Base-by-base conservation (phyloP, 352 stramenopile genomes). In the Globisporangium recalcitrans region DNA sequence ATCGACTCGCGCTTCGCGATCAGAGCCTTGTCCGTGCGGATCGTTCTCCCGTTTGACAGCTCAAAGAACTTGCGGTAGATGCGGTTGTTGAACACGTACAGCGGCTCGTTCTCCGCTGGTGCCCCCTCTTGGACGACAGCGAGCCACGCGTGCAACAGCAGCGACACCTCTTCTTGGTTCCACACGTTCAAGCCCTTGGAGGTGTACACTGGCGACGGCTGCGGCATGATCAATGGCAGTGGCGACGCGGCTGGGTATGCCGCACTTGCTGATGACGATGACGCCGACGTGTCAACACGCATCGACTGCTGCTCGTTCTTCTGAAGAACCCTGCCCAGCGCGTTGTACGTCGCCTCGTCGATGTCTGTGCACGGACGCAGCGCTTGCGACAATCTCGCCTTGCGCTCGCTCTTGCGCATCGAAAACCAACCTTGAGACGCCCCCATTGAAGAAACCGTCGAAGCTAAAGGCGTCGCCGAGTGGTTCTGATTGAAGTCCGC, bases 21-120 rank as follows among this genome's bases (percentile, higher is more conserved):
- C 49, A 64, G 14, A 4, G 59, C 59, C 51, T 64, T 64, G 24
- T 59, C 59, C 19, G 59, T 59, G 21, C 59, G 59, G 19, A 47
- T 40, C 34, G 59, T 64, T 2, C 32, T 49, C 1, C 59, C 59
- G 0, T 36, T 31, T 4, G 48, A 54, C 26, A 64, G 51, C 32
- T 58, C 59, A 40, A 65, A 34, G 36, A 65, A 65, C 51, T 59
- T 65, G 22, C 49, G 47, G 29, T 54, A 65, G 31, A 65, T 60
- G n/a, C 60, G 60, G 29, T 53, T 54, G 42, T 65, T 65, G 60
- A 59, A 46, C 11, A 34, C 59, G 51, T 53, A 58, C 14, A 58
- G 34, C 26, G 59, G 51, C 38, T 64, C 59, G 32, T 64, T 64
- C 27, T 53, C 60, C n/a, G 57, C 52, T n/a, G 32, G 42, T 3